Evolutionary conservation across 2,329 filamentous ascomycete genomes (phyloP), one percentile per base, ranked within the genome.

Genomic region (Trichoderma polysporum): DNA sequence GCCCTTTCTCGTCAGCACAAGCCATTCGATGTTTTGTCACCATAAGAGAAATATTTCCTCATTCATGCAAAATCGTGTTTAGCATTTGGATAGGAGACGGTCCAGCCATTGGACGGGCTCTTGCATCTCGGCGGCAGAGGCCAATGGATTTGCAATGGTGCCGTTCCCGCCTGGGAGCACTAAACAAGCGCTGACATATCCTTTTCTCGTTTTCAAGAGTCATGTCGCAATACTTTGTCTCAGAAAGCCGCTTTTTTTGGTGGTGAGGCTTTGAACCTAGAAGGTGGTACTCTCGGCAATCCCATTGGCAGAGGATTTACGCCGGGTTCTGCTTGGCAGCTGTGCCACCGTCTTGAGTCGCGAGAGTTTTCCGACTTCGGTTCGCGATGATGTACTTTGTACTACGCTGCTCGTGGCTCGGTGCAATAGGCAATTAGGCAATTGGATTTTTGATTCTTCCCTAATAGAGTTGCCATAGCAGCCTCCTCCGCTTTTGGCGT

Each of bases 241-340:
- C 22, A 37, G 41, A 61, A 35, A 50, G 45, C 45, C 45, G 45
- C 45, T 31, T 49, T 22, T 49, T 49, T 22, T 49, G 19, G 47
- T 19, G 47, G 49, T 53, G 60, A 63, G 60, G 60, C 60, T 54
- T 63, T 25, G 35, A 54, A 41, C 35, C 25, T 22, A 41, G 35
- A 12, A 35, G 25, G 29, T 29, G 52, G 9, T 19, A 54, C 27
- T 19, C 6, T 12, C 9, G 29, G 35, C 35, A 33, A 27, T 27
- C 35, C 25, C n/a, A 47, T 63, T 53, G 60, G 49, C 10, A 33
- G 27, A 35, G 3, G 12, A 13, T 45, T 3, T 3, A 47, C 15
- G 19, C 49, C 27, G 35, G 35, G 37, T 41, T 29, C 25, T 33
- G 27, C 56, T 59, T 47, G 56, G 56, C 56, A 22, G 39, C 56